These are phyloP conservation scores for Calonectria hawksworthii DNA, from an alignment of 2,329 filamentous ascomycete genomes.

Conservation along the genomic window DNA sequence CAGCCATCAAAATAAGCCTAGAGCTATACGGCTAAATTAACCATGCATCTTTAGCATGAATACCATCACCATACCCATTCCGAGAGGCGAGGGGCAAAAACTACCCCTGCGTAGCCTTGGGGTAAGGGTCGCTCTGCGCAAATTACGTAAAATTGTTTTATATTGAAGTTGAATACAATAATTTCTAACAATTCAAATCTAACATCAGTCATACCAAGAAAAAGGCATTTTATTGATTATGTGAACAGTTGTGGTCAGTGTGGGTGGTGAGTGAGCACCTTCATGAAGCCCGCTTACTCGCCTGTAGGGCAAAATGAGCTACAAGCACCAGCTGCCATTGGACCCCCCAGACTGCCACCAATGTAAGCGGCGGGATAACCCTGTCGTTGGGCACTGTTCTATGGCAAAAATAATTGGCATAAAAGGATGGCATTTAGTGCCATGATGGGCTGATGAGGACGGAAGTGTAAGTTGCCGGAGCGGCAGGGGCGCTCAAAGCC, in stretches of 20 bases:
- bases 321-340: not conserved
- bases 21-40: not conserved
- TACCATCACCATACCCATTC: not conserved
- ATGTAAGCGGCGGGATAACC: not conserved
- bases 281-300: not conserved
- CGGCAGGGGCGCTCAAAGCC: not conserved
- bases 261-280: not conserved
- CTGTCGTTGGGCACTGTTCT: not conserved
- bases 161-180: not conserved
- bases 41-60: not conserved
- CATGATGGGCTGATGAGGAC: not conserved
- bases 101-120: not conserved
- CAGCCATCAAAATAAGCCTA: not conserved
- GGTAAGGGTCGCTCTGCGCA: not conserved
- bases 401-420: not conserved
- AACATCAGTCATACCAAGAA: no score
- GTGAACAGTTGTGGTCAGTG: not conserved
- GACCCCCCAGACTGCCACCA: fast-evolving
- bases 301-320: not conserved
- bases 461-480: not conserved
- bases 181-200: not conserved
- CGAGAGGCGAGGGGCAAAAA: no score
- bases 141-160: not conserved
- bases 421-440: not conserved
- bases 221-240: no score